Percentiles rank a stretch among this genome's conserved stretches.
phyloP scores from a whole-genome alignment of 2,329 filamentous ascomycete genomes.

The Colletotrichum cereale region DNA sequence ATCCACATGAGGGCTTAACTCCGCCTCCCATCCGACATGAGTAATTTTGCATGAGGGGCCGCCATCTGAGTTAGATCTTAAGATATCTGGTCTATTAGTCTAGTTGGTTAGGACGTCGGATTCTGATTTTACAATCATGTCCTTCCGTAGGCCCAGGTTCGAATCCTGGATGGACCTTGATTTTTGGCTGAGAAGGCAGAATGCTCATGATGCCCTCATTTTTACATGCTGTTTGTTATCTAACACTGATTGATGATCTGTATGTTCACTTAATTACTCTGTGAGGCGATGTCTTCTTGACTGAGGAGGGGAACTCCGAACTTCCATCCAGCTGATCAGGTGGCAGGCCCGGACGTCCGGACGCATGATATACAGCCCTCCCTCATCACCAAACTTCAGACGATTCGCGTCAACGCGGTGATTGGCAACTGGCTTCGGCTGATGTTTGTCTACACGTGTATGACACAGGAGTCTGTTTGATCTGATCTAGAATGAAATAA shows the following conservation, averaged over 20 bases:
- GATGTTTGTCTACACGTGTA: not conserved
- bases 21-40: not conserved
- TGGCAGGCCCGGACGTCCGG: not conserved
- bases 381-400: not conserved
- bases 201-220: accelerated
- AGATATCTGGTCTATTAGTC: constrained; percentile 16
- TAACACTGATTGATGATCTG: not conserved
- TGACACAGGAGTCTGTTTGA: not conserved
- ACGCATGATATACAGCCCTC: not conserved
- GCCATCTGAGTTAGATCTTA: accelerated
- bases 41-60: too few species aligned
- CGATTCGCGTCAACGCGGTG: not conserved
- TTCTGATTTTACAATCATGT: constrained; percentile 14
- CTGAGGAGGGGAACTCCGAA: not conserved
- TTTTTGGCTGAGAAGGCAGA: not conserved
- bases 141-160: constrained; percentile 34
- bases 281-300: too few species aligned
- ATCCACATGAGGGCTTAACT: not conserved
- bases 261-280: not conserved
- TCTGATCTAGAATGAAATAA: too few species aligned
- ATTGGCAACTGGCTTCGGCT: not conserved
- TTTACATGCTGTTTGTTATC: not conserved
- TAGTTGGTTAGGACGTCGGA: constrained; percentile 38
- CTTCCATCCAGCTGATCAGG: not conserved
- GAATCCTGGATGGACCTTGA: constrained; percentile 30